Percentiles rank a stretch among this genome's conserved stretches.
phyloP scores from a whole-genome alignment of 2,329 filamentous ascomycete species.

The Ambrosiella xylebori region DNA sequence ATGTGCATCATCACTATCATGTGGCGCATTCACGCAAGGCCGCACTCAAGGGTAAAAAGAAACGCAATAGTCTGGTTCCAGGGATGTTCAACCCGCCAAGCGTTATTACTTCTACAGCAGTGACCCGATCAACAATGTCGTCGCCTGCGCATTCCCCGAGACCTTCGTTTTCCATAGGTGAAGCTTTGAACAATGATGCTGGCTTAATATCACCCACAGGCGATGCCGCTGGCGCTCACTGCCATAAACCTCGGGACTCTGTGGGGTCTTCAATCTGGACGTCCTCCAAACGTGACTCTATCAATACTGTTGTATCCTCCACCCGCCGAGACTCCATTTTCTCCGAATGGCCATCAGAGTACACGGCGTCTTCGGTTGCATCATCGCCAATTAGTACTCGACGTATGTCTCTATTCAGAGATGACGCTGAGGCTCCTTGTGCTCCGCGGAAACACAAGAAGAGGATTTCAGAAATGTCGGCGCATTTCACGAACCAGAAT shows the following conservation, averaged over 20 bases:
- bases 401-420: constrained; percentile 9
- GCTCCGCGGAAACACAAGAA: constrained; percentile 12
- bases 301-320: constrained; percentile 22
- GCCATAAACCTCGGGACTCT: constrained; percentile 32
- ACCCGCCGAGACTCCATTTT: constrained; percentile 44
- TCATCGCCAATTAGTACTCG: constrained; percentile 56
- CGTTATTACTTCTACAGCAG: neutral
- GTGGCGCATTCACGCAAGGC: constrained; percentile 39
- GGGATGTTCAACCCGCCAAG: constrained; percentile 39
- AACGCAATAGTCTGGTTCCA: constrained; percentile 45
- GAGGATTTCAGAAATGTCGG: constrained; percentile 10
- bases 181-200: neutral
- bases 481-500: constrained; percentile 2
- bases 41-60: constrained; percentile 48
- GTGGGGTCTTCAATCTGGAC: constrained; percentile 23
- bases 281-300: constrained; percentile 9
- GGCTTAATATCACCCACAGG: constrained; percentile 5
- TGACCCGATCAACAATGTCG: constrained; percentile 1
- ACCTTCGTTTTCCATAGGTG: constrained; percentile 3
- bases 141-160: constrained; percentile 8
- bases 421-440: constrained; percentile 10
- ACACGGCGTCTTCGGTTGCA: constrained; percentile 54
- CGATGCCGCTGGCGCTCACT: constrained; percentile 16
- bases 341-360: constrained; percentile 43
- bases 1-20: constrained; percentile 92